Evolutionary conservation across 306 rosid species (phyloP).

Genomic region (Cucurbita moschata): DNA sequence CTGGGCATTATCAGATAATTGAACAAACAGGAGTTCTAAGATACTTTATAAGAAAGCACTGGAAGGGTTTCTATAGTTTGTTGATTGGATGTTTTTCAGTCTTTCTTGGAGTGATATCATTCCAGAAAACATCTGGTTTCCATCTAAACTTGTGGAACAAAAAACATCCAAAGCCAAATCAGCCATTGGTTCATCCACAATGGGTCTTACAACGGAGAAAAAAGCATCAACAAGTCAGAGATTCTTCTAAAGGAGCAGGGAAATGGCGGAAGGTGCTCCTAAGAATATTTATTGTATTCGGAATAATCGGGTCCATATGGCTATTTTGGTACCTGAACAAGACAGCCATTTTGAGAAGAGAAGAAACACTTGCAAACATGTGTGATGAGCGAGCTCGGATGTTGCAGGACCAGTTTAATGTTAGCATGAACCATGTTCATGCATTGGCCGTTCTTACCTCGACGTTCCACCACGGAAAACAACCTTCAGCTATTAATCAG

Average conservation of each 20-base stretch:
- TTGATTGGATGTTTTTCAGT: constrained; percentile 37
- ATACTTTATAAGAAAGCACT: constrained; percentile 17
- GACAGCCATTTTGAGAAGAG: constrained; percentile 38
- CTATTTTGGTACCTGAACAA: constrained; percentile 43
- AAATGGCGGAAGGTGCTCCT: constrained; percentile 60
- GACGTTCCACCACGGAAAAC: constrained; percentile 81
- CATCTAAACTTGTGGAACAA: constrained; percentile 24
- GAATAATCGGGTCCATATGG: constrained; percentile 41
- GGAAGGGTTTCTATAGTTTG: constrained; percentile 15
- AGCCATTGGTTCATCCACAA: constrained; percentile 9
- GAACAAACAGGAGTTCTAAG: constrained; percentile 19
- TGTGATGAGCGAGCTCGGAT: constrained; percentile 94
- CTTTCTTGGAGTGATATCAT: constrained; percentile 31
- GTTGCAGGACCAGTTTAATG: constrained; percentile 94
- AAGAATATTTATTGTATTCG: constrained; percentile 29
- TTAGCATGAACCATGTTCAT: constrained; percentile 92
- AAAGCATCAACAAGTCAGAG: constrained; percentile 19
- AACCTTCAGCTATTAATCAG: constrained; percentile 90
- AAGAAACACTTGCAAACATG: constrained; percentile 78
- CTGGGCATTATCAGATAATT: constrained; percentile 20
- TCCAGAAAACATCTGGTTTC: constrained; percentile 25
- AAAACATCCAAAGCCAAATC: constrained; percentile 23
- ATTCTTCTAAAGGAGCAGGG: constrained; percentile 45
- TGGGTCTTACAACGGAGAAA: constrained; percentile 6
- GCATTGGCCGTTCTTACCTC: constrained; percentile 87